Evolutionary conservation across 352 stramenopile species (phyloP).

Genomic region (Sclerospora graminicola): DNA sequence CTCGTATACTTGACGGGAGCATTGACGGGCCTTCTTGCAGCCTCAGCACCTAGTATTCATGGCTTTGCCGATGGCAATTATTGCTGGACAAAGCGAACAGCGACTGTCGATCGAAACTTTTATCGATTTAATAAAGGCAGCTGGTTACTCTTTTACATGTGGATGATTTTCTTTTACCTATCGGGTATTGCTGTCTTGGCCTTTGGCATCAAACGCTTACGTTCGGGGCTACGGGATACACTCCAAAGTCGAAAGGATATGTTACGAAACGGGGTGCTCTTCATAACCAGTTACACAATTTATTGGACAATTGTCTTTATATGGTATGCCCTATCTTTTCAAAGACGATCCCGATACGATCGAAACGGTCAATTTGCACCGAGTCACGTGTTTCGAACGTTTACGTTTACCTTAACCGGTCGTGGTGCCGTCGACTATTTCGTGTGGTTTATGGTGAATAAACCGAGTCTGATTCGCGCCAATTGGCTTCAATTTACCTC

Average conservation of each 20-base stretch:
- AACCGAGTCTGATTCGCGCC: conserved; percentile 31
- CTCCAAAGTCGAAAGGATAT: conserved; percentile 68
- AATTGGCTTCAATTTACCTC: conserved; percentile 69
- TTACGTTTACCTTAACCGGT: conserved; percentile 54
- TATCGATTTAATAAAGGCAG: conserved; percentile 60
- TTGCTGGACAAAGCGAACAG: conserved; percentile 66
- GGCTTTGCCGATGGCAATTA: conserved; percentile 65
- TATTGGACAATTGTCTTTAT: conserved; percentile 80
- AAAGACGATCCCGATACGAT: conserved; percentile 36
- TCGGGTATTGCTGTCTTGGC: conserved; percentile 58
- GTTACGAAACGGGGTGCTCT: conserved; percentile 65
- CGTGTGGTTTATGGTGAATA: conserved; percentile 84
- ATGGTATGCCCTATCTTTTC: conserved; percentile 73
- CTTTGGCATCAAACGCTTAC: conserved; percentile 53
- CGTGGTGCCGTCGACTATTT: conserved; percentile 69
- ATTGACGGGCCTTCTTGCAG: conserved; percentile 31
- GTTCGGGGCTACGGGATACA: conserved; percentile 58
- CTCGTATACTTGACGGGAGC: conserved; percentile 36
- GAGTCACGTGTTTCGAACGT: conserved; percentile 52
- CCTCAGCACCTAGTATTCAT: conserved; percentile 25
- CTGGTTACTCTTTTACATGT: conserved; percentile 77
- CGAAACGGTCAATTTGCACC: conserved; percentile 25
- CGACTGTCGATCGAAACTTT: conserved; percentile 37
- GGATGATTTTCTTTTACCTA: conserved; percentile 80
- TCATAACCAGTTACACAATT: conserved; percentile 71